Evolutionary conservation across 495 filamentous ascomycete species (phyloP), one percentile per base, ranked within the genome.

Genomic region (Monascus purpureus): DNA sequence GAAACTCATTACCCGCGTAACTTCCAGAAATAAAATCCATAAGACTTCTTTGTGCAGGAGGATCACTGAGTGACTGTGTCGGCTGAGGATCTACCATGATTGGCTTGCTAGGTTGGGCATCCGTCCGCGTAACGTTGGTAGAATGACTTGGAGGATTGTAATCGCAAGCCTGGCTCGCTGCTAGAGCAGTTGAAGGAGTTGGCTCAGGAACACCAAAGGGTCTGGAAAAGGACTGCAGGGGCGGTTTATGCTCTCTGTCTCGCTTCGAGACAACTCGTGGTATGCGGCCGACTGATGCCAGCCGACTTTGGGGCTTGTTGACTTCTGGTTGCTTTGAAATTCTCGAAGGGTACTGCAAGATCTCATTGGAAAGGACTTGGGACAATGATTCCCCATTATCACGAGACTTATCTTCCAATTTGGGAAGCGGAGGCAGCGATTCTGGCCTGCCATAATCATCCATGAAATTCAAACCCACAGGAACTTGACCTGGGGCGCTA

Each of bases 251-350:
- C 22, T 76, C 70, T 28, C 77, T 70, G 35, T 77, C 78, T 22
- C 71, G 62, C 25, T 63, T 67, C 25, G 77, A 87, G 22, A 88
- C 72, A 8, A 95, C 84, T 42, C 76, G 76, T 13, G 88, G 88
- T 38, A 96, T 96, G 7, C 88, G 78, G 8, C 87, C 88, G 33
- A 96, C 75, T 43, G 85, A 87, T 23, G 77, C 72, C 17, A 94
- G 59, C 28, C 73, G 59, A 38, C 52, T 60, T 27, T 47, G 51
- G 0, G 45, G 59, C 17, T 46, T 33, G 33, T 36, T 43, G 13
- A 56, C 40, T 2, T 22, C 20, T 50, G 42, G 23, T 33, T 43
- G 4, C 20, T 29, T n/a, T 55, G 36, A 4, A 36, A 29, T 1
- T 41, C 45, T 9, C 20, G 20, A 22, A 11, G 37, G 14, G 4